Conservation (phyloP, 179 eudicot genomes). For the Spinacia oleracea region DNA sequence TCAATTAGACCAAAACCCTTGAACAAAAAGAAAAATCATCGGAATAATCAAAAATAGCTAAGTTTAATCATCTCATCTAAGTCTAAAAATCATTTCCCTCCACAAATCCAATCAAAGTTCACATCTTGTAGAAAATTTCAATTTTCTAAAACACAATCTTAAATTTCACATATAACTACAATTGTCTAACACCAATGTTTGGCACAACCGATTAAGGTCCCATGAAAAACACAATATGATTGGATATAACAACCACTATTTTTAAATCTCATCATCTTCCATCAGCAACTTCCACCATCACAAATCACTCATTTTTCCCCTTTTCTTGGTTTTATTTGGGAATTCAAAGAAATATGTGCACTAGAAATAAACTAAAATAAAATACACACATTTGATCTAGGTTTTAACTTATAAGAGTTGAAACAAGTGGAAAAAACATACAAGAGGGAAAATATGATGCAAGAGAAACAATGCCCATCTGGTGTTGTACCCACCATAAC, state of each 20-base stretch:
- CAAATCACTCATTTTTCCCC: not conserved
- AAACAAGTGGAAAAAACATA: slow-evolving; percentile 24
- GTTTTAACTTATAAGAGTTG: not conserved
- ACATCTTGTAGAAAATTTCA: not conserved
- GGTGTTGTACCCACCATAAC: slow-evolving; percentile 87
- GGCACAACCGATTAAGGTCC: not conserved
- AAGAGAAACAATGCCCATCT: slow-evolving; percentile 88
- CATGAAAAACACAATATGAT: not conserved
- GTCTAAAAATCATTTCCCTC: not conserved
- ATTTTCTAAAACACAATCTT: not conserved
- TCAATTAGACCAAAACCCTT: not conserved
- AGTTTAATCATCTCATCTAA: not conserved
- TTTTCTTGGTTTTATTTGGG: not conserved
- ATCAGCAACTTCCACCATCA: slow-evolving; percentile 1
- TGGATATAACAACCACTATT: too few species aligned
- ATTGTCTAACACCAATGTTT: not conserved
- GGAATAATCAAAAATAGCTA: not conserved
- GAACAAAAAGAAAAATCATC: not conserved
- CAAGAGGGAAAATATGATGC: slow-evolving; percentile 81
- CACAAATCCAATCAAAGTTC: not conserved
- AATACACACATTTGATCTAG: not conserved
- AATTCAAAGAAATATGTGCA: not conserved
- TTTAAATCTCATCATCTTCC: not conserved
- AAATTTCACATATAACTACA: slow-evolving; percentile 1
- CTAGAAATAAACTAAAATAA: not conserved